phyloP scores from a whole-genome alignment of 495 filamentous ascomycete genomes.

The Penicillium cosmopolitanum region DNA sequence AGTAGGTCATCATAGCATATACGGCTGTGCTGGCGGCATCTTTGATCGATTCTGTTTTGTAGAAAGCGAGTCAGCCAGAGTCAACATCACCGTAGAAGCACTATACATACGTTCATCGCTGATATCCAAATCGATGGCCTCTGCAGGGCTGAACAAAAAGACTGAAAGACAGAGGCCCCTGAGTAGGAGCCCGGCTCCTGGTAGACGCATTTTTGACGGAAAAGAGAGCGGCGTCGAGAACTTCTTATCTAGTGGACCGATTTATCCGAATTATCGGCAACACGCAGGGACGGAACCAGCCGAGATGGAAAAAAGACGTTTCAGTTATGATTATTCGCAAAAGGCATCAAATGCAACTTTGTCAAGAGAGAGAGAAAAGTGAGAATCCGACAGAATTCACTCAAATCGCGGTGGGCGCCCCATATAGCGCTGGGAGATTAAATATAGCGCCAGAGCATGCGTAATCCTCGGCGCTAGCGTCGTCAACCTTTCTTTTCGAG shows the following conservation, averaged over 20 bases:
- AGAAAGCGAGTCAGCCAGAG: neutral
- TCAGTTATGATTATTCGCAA: neutral
- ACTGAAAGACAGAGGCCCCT: conserved; percentile 10
- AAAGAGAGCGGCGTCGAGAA: neutral
- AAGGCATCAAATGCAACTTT: neutral
- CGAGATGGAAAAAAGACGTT: neutral
- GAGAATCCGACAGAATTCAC: neutral
- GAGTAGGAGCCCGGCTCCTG: neutral
- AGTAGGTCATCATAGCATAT: conserved; percentile 70
- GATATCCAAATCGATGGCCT: conserved; percentile 26
- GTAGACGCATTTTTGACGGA: conserved; percentile 14
- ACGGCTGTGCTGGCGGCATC: conserved; percentile 60
- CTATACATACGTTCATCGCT: conserved; percentile 22
- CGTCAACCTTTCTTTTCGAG: conserved; percentile 27
- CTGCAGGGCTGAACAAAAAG: neutral
- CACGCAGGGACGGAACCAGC: neutral
- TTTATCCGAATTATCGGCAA: neutral
- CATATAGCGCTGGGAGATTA: conserved; percentile 13
- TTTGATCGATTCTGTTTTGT: conserved; percentile 64
- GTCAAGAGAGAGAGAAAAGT: neutral
- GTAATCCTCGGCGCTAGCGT: conserved; percentile 35
- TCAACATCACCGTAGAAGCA: neutral
- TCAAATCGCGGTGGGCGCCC: neutral
- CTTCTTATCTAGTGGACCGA: neutral
- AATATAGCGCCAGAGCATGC: conserved; percentile 26